These are phyloP conservation scores for Stephania cephalantha DNA, from an alignment of 164 flowering plant genomes.

Conservation along the genomic window DNA sequence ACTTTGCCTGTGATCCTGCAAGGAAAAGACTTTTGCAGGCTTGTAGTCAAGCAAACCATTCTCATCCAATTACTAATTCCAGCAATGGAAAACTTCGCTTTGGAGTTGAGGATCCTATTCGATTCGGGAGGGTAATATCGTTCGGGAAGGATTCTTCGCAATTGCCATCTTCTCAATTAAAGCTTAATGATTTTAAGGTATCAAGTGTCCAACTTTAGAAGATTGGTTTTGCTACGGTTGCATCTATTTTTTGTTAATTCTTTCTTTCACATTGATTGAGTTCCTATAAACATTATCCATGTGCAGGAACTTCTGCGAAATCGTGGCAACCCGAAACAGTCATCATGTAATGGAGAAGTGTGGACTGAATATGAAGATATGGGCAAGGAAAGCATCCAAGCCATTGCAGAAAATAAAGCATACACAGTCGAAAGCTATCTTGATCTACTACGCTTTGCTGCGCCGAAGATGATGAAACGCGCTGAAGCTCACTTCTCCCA, in stretches of 20 bases:
- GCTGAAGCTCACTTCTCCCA: conserved; percentile 69
- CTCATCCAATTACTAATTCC: conserved; percentile 21
- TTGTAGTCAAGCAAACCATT: conserved; percentile 14
- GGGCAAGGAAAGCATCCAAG: conserved; percentile 42
- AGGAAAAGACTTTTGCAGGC: conserved; percentile 22
- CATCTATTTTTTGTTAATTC: background rate
- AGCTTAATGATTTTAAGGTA: conserved; percentile 31
- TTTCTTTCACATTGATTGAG: background rate
- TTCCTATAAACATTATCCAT: background rate
- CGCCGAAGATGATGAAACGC: conserved; percentile 67
- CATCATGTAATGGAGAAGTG: conserved; percentile 43
- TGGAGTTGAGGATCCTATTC: conserved; percentile 26
- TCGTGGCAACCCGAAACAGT: conserved; percentile 16
- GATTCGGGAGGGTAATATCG: conserved; percentile 68
- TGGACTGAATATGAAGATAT: conserved; percentile 76
- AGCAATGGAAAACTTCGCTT: conserved; percentile 27
- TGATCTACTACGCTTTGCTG: conserved; percentile 52
- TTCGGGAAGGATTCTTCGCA: conserved; percentile 56
- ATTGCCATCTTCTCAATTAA: conserved; percentile 43
- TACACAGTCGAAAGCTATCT: conserved; percentile 52
- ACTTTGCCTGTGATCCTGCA: conserved; percentile 29
- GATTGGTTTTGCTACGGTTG: background rate
- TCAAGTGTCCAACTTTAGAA: background rate
- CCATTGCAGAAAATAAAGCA: conserved; percentile 49
- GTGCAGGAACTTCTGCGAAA: conserved; percentile 27